These are phyloP conservation scores for Delitschia confertaspora DNA, from an alignment of 495 filamentous ascomycete species.

Conservation along the genomic window DNA sequence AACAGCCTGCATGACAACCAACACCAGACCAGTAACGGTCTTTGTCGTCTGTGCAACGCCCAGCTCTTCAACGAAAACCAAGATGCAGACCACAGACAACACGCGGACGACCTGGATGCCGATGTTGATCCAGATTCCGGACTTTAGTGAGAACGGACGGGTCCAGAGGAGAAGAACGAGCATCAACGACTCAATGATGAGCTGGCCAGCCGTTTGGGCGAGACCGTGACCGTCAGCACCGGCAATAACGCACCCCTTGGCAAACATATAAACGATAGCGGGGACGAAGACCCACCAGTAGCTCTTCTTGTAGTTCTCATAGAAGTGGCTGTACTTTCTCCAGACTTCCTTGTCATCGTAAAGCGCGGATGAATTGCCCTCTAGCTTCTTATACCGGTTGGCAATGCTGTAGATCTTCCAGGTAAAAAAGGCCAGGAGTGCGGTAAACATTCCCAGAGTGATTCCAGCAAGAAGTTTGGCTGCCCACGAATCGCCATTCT, in stretches of 20 bases:
- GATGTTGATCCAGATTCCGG: constrained; percentile 88
- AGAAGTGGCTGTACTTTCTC: constrained; percentile 95
- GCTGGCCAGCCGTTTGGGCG: constrained; percentile 64
- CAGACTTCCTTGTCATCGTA: constrained; percentile 87
- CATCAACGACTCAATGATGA: constrained; percentile 69
- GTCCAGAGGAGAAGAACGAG: constrained; percentile 68
- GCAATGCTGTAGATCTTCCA: constrained; percentile 75
- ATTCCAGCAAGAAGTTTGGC: constrained; percentile 77
- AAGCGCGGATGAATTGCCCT: constrained; percentile 64
- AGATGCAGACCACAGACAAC: constrained; percentile 76
- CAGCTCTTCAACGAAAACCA: constrained; percentile 90
- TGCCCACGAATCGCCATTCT: constrained; percentile 89
- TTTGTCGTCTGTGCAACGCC: constrained; percentile 90
- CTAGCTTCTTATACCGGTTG: constrained; percentile 56
- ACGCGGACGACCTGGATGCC: constrained; percentile 91
- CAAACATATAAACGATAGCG: constrained; percentile 84
- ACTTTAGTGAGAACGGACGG: constrained; percentile 75
- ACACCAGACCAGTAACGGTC: constrained; percentile 79
- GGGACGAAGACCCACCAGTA: constrained; percentile 98
- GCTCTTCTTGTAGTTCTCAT: constrained; percentile 84
- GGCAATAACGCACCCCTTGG: constrained; percentile 79
- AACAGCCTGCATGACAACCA: constrained; percentile 81
- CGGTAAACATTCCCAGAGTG: constrained; percentile 73
- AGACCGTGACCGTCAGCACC: constrained; percentile 81
- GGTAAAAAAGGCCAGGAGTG: constrained; percentile 65